These are phyloP conservation scores for Aleurites moluccanus DNA, from an alignment of 441 rosid genomes.

Conservation along the genomic window DNA sequence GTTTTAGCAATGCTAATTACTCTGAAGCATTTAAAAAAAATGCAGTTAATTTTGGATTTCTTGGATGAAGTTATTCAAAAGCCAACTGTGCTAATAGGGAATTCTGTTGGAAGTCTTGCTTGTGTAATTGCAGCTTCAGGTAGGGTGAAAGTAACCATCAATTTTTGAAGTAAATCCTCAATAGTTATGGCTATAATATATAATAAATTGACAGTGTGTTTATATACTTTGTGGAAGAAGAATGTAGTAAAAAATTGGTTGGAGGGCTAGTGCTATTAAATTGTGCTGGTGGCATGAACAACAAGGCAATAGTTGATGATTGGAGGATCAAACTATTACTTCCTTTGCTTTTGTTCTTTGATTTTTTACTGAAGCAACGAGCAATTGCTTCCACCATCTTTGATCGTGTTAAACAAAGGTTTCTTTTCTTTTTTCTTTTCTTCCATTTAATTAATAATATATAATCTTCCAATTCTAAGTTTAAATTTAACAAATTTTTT, in stretches of 20 bases:
- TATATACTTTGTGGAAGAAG: slow-evolving; percentile 24
- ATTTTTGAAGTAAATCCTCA: not conserved
- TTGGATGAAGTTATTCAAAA: slow-evolving; percentile 62
- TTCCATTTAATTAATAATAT: no score
- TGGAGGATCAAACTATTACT: slow-evolving; percentile 86
- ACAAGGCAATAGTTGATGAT: slow-evolving; percentile 87
- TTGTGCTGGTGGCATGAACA: slow-evolving; percentile 96
- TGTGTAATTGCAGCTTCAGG: slow-evolving; percentile 92
- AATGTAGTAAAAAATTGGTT: slow-evolving; percentile 47
- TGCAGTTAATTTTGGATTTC: slow-evolving; percentile 75
- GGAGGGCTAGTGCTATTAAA: slow-evolving; percentile 75
- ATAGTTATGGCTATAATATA: no score
- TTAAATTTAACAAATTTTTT: not conserved
- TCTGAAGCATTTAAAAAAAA: not conserved
- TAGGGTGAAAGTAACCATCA: slow-evolving; percentile 7
- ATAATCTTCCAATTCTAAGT: not conserved
- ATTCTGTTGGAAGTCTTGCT: slow-evolving; percentile 95
- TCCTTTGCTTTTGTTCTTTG: slow-evolving; percentile 72
- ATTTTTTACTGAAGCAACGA: slow-evolving; percentile 67
- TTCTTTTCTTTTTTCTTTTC: not conserved
- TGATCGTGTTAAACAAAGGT: slow-evolving; percentile 72
- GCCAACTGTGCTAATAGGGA: slow-evolving; percentile 81
- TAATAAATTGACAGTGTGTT: not conserved
- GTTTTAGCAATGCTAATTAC: slow-evolving; percentile 2
- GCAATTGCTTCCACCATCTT: slow-evolving; percentile 66